Evolutionary conservation across 106 monocot species (phyloP).

Genomic region (Narthecium ossifragum): DNA sequence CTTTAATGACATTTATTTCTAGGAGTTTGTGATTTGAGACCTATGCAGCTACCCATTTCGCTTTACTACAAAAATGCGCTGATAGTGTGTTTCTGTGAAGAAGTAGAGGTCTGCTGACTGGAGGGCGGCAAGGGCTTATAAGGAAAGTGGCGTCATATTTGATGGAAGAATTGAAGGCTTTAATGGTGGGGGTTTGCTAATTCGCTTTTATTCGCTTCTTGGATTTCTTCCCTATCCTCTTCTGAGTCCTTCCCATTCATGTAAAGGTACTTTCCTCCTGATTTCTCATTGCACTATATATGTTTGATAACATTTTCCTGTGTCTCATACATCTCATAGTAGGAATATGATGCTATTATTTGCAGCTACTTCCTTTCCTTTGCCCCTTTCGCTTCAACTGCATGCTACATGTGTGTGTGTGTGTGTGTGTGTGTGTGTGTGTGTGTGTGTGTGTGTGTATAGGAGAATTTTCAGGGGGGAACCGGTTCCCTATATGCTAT

Average conservation of each 20-base stretch:
- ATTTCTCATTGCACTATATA: too few species aligned
- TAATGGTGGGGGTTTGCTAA: slow-evolving; percentile 74
- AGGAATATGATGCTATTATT: too few species aligned
- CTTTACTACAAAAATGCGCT: slow-evolving; percentile 11
- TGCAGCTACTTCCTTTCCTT: too few species aligned
- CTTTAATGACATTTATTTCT: too few species aligned
- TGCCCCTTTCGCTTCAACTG: too few species aligned
- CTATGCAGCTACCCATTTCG: background rate
- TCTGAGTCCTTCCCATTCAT: slow-evolving; percentile 66
- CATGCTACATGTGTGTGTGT: too few species aligned
- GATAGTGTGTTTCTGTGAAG: slow-evolving; percentile 48
- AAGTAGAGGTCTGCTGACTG: slow-evolving; percentile 94
- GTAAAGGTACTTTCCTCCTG: slow-evolving; percentile 46
- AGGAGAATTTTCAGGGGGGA: too few species aligned
- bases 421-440: too few species aligned
- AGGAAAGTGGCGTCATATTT: slow-evolving; percentile 62
- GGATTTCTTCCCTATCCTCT: slow-evolving; percentile 91
- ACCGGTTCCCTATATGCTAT: too few species aligned
- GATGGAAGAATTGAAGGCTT: slow-evolving; percentile 61
- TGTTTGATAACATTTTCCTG: too few species aligned
- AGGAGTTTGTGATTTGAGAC: background rate
- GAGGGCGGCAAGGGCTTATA: slow-evolving; percentile 70
- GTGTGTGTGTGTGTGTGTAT: too few species aligned
- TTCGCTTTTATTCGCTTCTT: slow-evolving; percentile 72
- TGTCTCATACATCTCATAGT: too few species aligned